phyloP scores from a whole-genome alignment of 768 basidiomycete genomes.

The Calocera cornea region DNA sequence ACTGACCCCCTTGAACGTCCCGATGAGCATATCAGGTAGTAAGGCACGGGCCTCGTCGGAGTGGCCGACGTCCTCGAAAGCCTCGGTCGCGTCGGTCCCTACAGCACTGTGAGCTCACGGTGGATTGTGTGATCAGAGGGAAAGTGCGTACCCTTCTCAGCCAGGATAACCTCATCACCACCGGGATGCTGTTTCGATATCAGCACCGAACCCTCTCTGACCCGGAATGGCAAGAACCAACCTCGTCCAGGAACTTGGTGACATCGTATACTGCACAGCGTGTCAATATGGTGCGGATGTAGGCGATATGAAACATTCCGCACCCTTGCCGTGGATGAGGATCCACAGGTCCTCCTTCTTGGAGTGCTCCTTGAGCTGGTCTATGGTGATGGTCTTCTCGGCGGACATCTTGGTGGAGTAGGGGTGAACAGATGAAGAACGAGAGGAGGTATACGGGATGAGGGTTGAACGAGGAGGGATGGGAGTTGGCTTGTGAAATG shows the following conservation, averaged over 20 bases:
- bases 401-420: slow-evolving; percentile 9
- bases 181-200: slow-evolving; percentile 62
- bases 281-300: slow-evolving; percentile 12
- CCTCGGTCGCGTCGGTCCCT: slow-evolving; percentile 94
- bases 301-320: slow-evolving; percentile 9
- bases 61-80: slow-evolving; percentile 98
- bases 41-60: slow-evolving; percentile 91
- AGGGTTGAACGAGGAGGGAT: background rate
- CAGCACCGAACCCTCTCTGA: background rate
- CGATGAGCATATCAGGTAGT: slow-evolving; percentile 63
- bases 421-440: background rate
- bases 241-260: slow-evolving; percentile 91
- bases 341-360: slow-evolving; percentile 66
- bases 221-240: slow-evolving; percentile 24
- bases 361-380: slow-evolving; percentile 66
- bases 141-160: slow-evolving; percentile 63
- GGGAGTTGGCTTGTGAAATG: background rate
- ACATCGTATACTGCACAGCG: slow-evolving; percentile 68
- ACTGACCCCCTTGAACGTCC: slow-evolving; percentile 44
- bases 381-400: slow-evolving; percentile 27
- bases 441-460: background rate
- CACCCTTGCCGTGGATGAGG: slow-evolving; percentile 76
- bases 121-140: background rate
- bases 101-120: slow-evolving; percentile 15
- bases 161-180: slow-evolving; percentile 93